A percentile compares a stretch with the other conserved stretches of the same genome.
These are phyloP conservation scores for Aspergillus chevalieri DNA, from an alignment of 2,329 filamentous ascomycete species.

Conservation along the genomic window DNA sequence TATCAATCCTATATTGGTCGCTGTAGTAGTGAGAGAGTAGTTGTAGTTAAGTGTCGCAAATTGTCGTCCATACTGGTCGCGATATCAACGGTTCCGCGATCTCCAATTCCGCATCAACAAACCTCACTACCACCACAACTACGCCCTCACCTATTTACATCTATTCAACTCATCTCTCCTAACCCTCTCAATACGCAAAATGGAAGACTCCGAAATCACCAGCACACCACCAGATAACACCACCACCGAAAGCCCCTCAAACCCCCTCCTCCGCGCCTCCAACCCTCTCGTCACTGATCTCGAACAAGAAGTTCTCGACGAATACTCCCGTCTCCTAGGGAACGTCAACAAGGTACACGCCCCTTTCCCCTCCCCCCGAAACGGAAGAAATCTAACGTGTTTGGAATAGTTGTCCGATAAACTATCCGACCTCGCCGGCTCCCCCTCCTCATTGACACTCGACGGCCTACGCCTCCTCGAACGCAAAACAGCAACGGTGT, in stretches of 20 bases:
- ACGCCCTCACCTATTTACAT: constrained; percentile 1
- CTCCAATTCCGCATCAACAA: background rate
- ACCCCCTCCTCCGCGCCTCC: constrained; percentile 34
- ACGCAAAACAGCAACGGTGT: constrained; percentile 89
- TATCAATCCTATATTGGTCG: too few relatives aligned
- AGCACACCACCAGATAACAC: constrained; percentile 9
- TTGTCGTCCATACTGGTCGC: too few relatives aligned
- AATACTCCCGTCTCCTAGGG: constrained; percentile 78
- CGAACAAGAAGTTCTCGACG: constrained; percentile 90
- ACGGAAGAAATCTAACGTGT: background rate
- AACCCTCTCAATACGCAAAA: background rate
- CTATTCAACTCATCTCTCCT: background rate
- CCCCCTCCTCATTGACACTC: constrained; percentile 65
- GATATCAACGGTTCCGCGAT: too few relatives aligned
- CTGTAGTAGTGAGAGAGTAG: too few relatives aligned
- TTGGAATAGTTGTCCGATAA: constrained; percentile 25
- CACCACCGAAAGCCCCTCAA: constrained; percentile 17
- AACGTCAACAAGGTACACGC: constrained; percentile 78
- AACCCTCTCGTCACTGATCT: constrained; percentile 58
- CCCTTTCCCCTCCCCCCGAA: background rate
- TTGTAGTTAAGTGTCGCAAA: too few relatives aligned
- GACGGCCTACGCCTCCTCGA: constrained; percentile 83
- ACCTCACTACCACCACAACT: background rate
- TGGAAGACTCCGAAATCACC: constrained; percentile 8
- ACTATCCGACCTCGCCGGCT: constrained; percentile 54